Evolutionary conservation across 192 early-diverging fungal genomes (phyloP).

Genomic region (Entrophospora sp.): DNA sequence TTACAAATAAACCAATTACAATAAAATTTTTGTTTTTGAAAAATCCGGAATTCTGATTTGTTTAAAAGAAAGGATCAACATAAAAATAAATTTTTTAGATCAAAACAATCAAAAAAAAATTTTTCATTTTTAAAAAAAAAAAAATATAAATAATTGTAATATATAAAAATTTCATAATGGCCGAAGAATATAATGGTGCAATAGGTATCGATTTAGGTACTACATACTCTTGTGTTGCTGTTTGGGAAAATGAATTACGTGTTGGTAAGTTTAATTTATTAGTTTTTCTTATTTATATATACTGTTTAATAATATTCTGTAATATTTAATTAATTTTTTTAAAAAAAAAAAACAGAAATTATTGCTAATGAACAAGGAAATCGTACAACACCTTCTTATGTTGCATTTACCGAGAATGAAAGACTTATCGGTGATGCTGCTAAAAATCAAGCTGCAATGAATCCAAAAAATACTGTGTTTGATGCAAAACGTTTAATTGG

Average conservation of each 20-base stretch:
- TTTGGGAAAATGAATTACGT: conserved; percentile 51
- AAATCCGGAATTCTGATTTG: no score
- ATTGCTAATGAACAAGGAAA: conserved; percentile 85
- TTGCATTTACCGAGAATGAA: conserved; percentile 70
- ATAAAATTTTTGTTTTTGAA: no score
- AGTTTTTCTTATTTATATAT: neutral
- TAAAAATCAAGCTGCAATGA: conserved; percentile 85
- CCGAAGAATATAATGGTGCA: conserved; percentile 40
- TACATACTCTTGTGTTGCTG: conserved; percentile 79
- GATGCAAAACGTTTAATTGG: conserved; percentile 88
- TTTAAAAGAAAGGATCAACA: no score
- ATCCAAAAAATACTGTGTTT: no score
- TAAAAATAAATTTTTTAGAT: no score
- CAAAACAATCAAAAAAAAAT: no score
- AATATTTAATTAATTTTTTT: neutral
- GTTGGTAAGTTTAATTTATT: conserved; percentile 12
- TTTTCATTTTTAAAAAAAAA: no score
- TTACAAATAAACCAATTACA: no score
- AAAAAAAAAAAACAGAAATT: conserved; percentile 34
- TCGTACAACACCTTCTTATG: conserved; percentile 79
- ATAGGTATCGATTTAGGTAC: conserved; percentile 91
- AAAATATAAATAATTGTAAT: no score
- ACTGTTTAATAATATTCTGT: neutral
- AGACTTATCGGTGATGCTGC: conserved; percentile 79
- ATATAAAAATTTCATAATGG: conserved; percentile 18